Base-by-base conservation (phyloP, 73 alveolate genomes). In the Blepharisma stoltei region DNA sequence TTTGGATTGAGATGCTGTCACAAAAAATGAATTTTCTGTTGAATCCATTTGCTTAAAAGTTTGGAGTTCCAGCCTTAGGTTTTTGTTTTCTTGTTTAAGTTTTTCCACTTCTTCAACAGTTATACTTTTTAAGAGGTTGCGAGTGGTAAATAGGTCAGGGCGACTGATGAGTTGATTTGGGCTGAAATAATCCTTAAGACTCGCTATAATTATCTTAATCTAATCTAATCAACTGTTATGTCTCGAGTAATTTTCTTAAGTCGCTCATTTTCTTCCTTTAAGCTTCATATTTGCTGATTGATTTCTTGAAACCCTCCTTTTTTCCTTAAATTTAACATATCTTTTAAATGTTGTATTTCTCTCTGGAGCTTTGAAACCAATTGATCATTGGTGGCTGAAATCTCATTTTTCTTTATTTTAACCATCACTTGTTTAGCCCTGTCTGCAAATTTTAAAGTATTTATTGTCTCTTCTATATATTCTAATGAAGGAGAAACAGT, bases 401-500 rank as follows among this genome's bases (percentile, higher is more conserved):
- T 81, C 77, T 86, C 89, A 79, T 93, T 93, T 67, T 86, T 87
- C 71, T 87, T 76, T 8, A 91, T 93, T 70, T 80, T 80, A 69
- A 86, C 80, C 92, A 81, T 82, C 23, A 84, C 86, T 60, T 82
- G 86, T 79, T 88, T 88, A 5, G 98, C 98, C 75, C 97, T 91
- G 76, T 94, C 95, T 25, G 98, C 98, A 78, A 94, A 94, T 80
- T 94, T 92, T 7, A 94, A 68, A 6, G 98, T 91, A 69, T 84
- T 80, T 23, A 93, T 86, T 45, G 96, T 83, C 78, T 94, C 98
- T 67, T 94, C 98, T 20, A 79, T 67, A 71, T 88, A 86, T 20
- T 91, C 86, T 0, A 80, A 67, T 7, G 84, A 47, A 11, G 98
- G 98, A 14, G 97, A 84, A 25, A 92, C 86, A 6, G 95, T 92